A percentile compares a stretch with the other conserved stretches of the same genome.
Evolutionary conservation across 192 early-diverging fungal genomes (phyloP).

Genomic region (Mortierella claussenii): DNA sequence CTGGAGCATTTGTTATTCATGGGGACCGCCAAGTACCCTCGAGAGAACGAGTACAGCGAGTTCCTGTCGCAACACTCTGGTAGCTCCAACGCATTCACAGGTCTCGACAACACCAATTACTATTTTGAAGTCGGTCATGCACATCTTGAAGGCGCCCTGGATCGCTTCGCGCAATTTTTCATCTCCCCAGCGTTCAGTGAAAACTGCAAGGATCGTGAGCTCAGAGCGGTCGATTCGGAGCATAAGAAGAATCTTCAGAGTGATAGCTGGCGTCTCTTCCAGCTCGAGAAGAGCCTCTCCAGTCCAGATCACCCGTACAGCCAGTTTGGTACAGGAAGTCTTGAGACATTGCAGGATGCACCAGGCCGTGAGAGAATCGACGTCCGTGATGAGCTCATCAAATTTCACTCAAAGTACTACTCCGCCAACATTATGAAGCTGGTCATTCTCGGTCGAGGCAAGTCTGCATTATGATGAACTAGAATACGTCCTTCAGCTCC

Average conservation of each 20-base stretch:
- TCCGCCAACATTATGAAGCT: slow-evolving; percentile 97
- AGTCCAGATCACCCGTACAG: slow-evolving; percentile 83
- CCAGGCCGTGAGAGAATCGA: slow-evolving; percentile 78
- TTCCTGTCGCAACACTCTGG: slow-evolving; percentile 82
- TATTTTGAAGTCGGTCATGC: slow-evolving; percentile 83
- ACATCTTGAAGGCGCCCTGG: slow-evolving; percentile 66
- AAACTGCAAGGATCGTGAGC: slow-evolving; percentile 91
- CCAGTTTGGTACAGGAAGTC: slow-evolving; percentile 93
- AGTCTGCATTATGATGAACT: too few relatives aligned
- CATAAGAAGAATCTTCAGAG: slow-evolving; percentile 95
- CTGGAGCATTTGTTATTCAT: slow-evolving; percentile 82
- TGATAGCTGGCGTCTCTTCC: slow-evolving; percentile 90
- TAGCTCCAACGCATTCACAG: slow-evolving; percentile 84
- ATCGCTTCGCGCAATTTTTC: slow-evolving; percentile 92
- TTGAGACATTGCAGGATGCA: slow-evolving; percentile 81
- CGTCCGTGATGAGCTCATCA: slow-evolving; percentile 83
- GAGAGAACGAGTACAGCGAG: slow-evolving; percentile 83
- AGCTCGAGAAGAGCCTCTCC: slow-evolving; percentile 85
- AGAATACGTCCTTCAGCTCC: too few relatives aligned
- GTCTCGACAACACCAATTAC: slow-evolving; percentile 85
- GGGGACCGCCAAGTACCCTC: slow-evolving; percentile 78
- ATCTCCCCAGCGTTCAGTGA: slow-evolving; percentile 89
- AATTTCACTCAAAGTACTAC: slow-evolving; percentile 92
- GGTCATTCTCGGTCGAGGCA: slow-evolving; percentile 84
- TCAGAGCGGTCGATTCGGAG: slow-evolving; percentile 96